Percentiles rank a stretch among this genome's conserved stretches.
Evolutionary conservation across 495 filamentous ascomycete species (phyloP).

Genomic region (Aspergillus egyptiacus): DNA sequence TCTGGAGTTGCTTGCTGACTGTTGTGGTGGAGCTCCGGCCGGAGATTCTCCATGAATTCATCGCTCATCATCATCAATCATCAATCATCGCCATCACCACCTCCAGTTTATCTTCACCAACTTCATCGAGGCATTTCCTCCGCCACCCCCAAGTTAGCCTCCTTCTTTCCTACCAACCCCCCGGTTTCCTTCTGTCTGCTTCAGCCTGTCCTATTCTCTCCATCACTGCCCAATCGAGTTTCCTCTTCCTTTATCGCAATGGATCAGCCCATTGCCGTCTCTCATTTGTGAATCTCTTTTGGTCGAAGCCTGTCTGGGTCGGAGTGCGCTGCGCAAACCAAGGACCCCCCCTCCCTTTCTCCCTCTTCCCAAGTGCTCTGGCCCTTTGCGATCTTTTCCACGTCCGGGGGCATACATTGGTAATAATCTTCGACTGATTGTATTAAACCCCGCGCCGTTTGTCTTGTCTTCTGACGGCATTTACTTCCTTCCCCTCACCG

Average conservation of each 20-base stretch:
- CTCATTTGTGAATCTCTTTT: constrained; percentile 19
- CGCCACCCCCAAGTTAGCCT: constrained; percentile 4
- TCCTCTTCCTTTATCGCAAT: constrained; percentile 13
- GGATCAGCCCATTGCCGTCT: constrained; percentile 12
- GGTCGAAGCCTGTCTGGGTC: constrained; percentile 15
- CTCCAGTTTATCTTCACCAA: constrained; percentile 10
- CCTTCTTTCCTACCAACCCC: constrained; percentile 13
- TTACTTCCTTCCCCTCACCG: constrained; percentile 10
- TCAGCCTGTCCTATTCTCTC: neutral
- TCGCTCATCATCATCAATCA: no score
- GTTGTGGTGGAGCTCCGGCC: constrained; percentile 5
- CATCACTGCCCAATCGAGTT: neutral
- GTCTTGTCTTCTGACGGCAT: constrained; percentile 9
- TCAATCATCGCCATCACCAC: constrained; percentile 10
- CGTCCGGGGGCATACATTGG: constrained; percentile 12
- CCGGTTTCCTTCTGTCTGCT: constrained; percentile 1
- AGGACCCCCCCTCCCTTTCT: no score
- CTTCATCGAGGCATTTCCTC: constrained; percentile 12
- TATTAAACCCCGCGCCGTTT: constrained; percentile 13
- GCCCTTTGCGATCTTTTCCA: constrained; percentile 17
- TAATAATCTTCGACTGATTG: constrained; percentile 14
- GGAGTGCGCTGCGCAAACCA: constrained; percentile 14
- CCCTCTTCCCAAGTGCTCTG: constrained; percentile 22
- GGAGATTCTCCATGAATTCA: no score
- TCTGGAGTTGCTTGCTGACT: constrained; percentile 5